phyloP scores from a whole-genome alignment of 2,329 filamentous ascomycete species.

The Penicillium sp. region DNA sequence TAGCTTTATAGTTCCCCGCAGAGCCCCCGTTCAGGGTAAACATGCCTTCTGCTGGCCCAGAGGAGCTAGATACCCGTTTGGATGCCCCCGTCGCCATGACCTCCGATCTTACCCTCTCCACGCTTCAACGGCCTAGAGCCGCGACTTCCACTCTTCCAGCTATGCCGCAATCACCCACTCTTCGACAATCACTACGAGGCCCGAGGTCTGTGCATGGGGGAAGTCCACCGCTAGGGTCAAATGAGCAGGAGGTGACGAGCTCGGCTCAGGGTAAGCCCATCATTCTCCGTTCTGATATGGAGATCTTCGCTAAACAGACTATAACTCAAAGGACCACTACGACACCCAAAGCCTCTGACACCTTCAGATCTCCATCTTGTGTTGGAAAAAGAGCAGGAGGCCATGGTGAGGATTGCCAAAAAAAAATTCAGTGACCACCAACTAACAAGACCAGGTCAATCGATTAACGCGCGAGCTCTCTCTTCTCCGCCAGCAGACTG shows the following conservation, averaged over 20 bases:
- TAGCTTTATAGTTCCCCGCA: conserved; percentile 16
- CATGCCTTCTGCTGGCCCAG: conserved; percentile 20
- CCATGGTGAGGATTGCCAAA: conserved; percentile 68
- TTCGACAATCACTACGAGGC: conserved; percentile 41
- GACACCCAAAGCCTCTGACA: conserved; percentile 84
- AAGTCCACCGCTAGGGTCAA: conserved; percentile 24
- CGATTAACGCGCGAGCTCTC: conserved; percentile 86
- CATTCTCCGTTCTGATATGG: not conserved
- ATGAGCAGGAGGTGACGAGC: conserved; percentile 39
- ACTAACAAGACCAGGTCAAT: conserved; percentile 66
- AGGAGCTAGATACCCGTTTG: conserved; percentile 8
- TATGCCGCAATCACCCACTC: conserved; percentile 39
- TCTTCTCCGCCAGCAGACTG: conserved; percentile 70
- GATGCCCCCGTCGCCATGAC: conserved; percentile 40
- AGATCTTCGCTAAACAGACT: not conserved
- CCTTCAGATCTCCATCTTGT: conserved; percentile 85
- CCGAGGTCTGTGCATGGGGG: conserved; percentile 5
- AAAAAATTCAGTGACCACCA: not conserved
- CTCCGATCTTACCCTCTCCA: conserved; percentile 45
- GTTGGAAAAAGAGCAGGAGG: conserved; percentile 93
- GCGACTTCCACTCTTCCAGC: conserved; percentile 28
- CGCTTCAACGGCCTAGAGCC: conserved; percentile 34
- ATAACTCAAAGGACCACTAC: conserved; percentile 62
- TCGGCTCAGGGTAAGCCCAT: conserved; percentile 41
- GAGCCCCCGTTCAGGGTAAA: not conserved